Evolutionary conservation across 1,139 yeast species (phyloP).

Genomic region (Hyphopichia wangnamkhiaoensis): DNA sequence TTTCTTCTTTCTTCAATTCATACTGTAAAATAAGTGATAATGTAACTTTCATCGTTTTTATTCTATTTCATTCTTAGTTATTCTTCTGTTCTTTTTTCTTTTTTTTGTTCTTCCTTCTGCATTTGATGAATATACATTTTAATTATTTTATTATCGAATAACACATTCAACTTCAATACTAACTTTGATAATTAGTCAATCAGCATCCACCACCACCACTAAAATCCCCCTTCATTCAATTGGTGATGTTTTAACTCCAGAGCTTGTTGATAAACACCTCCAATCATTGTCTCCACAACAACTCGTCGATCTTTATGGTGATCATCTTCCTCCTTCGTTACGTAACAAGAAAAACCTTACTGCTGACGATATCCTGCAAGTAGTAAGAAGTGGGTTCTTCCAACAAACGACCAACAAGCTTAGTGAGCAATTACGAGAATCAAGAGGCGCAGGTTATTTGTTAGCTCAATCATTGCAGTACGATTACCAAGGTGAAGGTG

Average conservation of each 20-base stretch:
- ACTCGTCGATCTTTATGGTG: constrained; percentile 35
- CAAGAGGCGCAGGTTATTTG: constrained; percentile 52
- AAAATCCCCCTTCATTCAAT: constrained; percentile 28
- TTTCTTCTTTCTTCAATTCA: not conserved
- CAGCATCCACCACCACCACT: not conserved
- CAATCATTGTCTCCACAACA: constrained; percentile 35
- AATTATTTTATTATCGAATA: not conserved
- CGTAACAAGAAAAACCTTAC: constrained; percentile 28
- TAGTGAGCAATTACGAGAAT: constrained; percentile 40
- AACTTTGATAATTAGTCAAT: not conserved
- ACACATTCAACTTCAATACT: not conserved
- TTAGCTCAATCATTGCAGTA: constrained; percentile 54
- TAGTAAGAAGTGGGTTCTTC: constrained; percentile 56
- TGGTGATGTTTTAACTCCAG: constrained; percentile 42
- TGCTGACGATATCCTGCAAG: constrained; percentile 41
- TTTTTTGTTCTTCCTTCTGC: not conserved
- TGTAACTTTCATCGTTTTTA: not conserved
- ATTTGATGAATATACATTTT: constrained; percentile 1
- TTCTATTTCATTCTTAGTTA: not conserved
- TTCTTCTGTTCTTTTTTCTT: not conserved
- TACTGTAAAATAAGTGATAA: not conserved
- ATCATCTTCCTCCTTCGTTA: constrained; percentile 46
- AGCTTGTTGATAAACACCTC: constrained; percentile 41
- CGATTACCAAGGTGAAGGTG: constrained; percentile 60
- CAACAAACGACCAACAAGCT: constrained; percentile 48